Evolutionary conservation across 78 protist genomes (phyloP).

Genomic region (Protostelium mycophagum): DNA sequence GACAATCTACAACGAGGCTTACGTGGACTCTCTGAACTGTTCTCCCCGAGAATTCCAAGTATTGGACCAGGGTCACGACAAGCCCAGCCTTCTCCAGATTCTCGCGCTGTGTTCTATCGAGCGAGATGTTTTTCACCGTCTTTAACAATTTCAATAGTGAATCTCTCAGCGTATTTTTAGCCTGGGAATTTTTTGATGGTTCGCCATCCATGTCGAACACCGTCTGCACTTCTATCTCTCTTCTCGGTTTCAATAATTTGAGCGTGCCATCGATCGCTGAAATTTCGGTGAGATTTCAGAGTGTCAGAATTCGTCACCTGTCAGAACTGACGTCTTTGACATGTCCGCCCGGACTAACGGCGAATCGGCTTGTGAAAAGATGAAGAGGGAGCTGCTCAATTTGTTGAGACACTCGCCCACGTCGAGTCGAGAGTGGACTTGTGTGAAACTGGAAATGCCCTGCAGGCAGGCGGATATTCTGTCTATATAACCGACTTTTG

Average conservation of each 20-base stretch:
- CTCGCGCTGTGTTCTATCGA: neutral
- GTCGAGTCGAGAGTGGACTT: neutral
- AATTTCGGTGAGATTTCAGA: neutral
- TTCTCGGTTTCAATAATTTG: neutral
- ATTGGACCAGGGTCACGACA: neutral
- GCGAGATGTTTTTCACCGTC: neutral
- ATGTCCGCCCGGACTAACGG: neutral
- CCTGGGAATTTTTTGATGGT: neutral
- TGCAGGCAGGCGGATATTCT: neutral
- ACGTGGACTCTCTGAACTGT: neutral
- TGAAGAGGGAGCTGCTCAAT: neutral
- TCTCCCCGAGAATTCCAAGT: neutral
- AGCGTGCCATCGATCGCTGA: neutral
- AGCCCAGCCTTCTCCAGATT: neutral
- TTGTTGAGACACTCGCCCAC: neutral
- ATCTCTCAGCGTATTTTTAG: neutral
- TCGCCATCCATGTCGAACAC: neutral
- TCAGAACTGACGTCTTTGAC: neutral
- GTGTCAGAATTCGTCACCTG: neutral
- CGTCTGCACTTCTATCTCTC: neutral
- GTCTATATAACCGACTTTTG: neutral
- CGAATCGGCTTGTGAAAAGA: neutral
- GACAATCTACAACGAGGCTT: neutral
- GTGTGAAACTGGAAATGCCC: neutral
- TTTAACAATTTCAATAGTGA: neutral